Conservation (phyloP, 2,329 filamentous ascomycete genomes). For the Ophiostoma ips region DNA sequence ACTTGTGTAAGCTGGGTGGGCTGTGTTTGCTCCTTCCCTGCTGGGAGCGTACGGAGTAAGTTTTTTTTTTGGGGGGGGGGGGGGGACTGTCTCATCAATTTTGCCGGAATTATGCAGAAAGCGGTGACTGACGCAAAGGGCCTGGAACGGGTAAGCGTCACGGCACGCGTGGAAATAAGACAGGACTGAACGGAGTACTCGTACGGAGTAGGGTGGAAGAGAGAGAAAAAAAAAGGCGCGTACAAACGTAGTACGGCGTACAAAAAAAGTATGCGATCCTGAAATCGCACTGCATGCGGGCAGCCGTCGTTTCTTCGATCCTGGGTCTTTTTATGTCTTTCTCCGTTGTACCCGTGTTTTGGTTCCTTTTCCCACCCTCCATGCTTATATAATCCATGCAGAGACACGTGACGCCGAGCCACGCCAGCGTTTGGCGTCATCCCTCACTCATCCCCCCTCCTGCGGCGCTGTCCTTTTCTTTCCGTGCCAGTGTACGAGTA, state of each 20-base stretch:
- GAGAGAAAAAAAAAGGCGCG: too few relatives aligned
- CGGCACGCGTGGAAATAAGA: not conserved
- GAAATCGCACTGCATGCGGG: too few relatives aligned
- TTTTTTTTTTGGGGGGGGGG: too few relatives aligned
- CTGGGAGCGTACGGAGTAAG: not conserved
- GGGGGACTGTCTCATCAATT: constrained; percentile 7
- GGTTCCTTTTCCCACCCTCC: too few relatives aligned
- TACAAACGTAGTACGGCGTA: too few relatives aligned
- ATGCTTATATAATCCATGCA: not conserved
- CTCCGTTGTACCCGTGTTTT: not conserved
- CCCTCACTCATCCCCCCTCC: too few relatives aligned
- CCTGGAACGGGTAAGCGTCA: constrained; percentile 6
- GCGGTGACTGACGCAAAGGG: constrained; percentile 3
- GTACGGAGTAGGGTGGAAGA: too few relatives aligned
- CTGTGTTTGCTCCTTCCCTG: not conserved
- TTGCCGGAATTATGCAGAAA: constrained; percentile 5
- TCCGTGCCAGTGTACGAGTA: too few relatives aligned
- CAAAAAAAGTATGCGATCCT: too few relatives aligned
- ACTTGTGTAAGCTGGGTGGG: not conserved
- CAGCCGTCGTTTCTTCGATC: too few relatives aligned
- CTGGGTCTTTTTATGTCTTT: not conserved
- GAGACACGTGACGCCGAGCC: not conserved
- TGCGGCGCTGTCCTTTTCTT: too few relatives aligned
- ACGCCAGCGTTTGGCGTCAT: too few relatives aligned
- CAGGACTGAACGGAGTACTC: not conserved